Conservation (phyloP, 805 yeast genomes). For the Dipodascopsis tothii region DNA sequence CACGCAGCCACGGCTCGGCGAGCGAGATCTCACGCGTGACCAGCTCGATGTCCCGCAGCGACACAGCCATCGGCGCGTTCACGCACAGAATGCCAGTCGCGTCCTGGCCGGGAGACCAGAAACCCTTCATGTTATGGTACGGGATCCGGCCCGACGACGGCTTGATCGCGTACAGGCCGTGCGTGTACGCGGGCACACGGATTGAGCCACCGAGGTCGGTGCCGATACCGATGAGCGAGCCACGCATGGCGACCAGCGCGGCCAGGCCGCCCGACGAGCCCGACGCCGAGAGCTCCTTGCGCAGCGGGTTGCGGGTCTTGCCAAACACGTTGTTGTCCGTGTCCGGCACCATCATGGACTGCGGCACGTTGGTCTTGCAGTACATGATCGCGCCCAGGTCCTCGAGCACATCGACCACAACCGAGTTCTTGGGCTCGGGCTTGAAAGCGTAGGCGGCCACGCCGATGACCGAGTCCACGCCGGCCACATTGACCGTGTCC, state of each 20-base stretch:
- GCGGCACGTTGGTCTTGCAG: conserved; percentile 53
- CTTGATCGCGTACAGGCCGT: conserved; percentile 38
- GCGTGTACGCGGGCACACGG: conserved; percentile 42
- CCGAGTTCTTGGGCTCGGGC: conserved; percentile 35
- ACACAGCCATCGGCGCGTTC: conserved; percentile 60
- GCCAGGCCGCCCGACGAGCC: conserved; percentile 53
- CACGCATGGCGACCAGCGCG: conserved; percentile 41
- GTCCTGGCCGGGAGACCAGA: conserved; percentile 31
- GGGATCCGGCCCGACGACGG: conserved; percentile 43
- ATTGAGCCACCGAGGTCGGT: conserved; percentile 49
- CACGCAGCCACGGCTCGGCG: conserved; percentile 38
- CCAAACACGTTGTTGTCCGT: conserved; percentile 52
- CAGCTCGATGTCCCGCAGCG: conserved; percentile 58
- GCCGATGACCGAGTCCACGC: conserved; percentile 44
- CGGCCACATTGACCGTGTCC: conserved; percentile 52
- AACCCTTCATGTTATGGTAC: conserved; percentile 26
- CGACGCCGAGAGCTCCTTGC: conserved; percentile 41
- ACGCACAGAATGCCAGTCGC: conserved; percentile 47
- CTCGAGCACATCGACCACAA: conserved; percentile 40
- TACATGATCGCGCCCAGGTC: conserved; percentile 53
- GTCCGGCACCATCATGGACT: conserved; percentile 49
- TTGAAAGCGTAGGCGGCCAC: conserved; percentile 21
- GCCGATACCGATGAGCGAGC: conserved; percentile 47
- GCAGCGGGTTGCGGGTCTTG: conserved; percentile 43
- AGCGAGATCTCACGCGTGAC: conserved; percentile 45